phyloP scores from a whole-genome alignment of 768 basidiomycete genomes.

The Crassisporium funariophilum region DNA sequence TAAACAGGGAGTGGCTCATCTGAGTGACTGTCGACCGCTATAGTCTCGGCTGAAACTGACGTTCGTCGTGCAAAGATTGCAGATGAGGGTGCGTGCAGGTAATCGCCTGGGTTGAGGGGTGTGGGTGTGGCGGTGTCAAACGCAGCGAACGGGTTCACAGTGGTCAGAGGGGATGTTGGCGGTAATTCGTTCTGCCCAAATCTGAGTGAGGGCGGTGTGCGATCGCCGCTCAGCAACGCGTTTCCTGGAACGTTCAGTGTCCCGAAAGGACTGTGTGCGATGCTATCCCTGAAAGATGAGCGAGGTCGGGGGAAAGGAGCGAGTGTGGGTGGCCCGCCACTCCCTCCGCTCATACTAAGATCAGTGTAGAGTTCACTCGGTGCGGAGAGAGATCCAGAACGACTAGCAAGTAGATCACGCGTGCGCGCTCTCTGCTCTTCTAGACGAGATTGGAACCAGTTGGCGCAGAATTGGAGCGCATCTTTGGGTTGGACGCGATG shows the following conservation, averaged over 20 bases:
- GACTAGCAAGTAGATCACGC: conserved; percentile 63
- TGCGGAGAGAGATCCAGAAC: conserved; percentile 50
- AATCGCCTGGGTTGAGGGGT: conserved; percentile 58
- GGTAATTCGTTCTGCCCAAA: conserved; percentile 60
- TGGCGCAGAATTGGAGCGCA: conserved; percentile 88
- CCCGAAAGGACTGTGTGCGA: conserved; percentile 72
- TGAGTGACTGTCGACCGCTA: conserved; percentile 72
- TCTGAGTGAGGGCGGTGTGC: conserved; percentile 57
- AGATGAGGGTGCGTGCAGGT: conserved; percentile 71
- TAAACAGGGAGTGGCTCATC: conserved; percentile 74
- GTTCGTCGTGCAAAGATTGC: conserved; percentile 88
- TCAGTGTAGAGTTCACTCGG: conserved; percentile 65
- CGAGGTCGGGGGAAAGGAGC: conserved; percentile 65
- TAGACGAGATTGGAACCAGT: conserved; percentile 90
- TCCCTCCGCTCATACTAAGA: conserved; percentile 35
- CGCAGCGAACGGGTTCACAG: conserved; percentile 51
- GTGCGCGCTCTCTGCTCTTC: conserved; percentile 81
- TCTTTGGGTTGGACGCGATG: conserved; percentile 88
- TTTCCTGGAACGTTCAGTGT: conserved; percentile 82
- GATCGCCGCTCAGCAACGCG: conserved; percentile 62
- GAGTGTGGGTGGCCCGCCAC: conserved; percentile 39
- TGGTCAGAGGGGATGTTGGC: conserved; percentile 62
- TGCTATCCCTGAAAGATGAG: conserved; percentile 56
- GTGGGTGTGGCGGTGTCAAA: conserved; percentile 52
- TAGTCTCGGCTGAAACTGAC: conserved; percentile 95